Evolutionary conservation across 2,329 filamentous ascomycete species (phyloP), one percentile per base, ranked within the genome.

Genomic region (Chalara sp.): DNA sequence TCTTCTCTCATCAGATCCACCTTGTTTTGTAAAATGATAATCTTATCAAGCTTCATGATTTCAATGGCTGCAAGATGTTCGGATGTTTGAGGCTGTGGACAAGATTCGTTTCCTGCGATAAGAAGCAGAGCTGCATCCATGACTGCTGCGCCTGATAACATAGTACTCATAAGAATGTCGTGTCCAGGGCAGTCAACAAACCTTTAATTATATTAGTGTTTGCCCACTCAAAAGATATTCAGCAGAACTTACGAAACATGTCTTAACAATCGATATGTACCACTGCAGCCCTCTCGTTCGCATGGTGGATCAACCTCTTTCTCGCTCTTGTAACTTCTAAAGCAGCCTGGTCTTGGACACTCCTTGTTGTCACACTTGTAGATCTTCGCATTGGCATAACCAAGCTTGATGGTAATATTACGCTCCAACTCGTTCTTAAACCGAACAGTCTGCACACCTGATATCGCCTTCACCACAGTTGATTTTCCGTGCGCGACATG

Each of bases 121-220:
- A 99, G 80, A 50, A 99, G 83, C 54, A 99, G 81, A 13, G 93
- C 93, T 58, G 93, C 93, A 73, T 99, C 93, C 93, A 99, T 99
- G 80, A 99, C 93, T 58, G 93, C 93, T 63, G 93, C 93, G 67
- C 93, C 93, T 67, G 93, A 99, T 79, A 99, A 85, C 93, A 99
- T 99, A 64, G 93, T 99, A 74, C 92, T 97, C 93, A 99, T 99
- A 70, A 99, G 91, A 90, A 99, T 99, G 75, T 99, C 93, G 88
- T 99, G 93, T 72, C 93, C 93, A 51, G 93, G 93, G 79, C 93
- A 97, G 72, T 97, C 93, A 61, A 97, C 93, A 70, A 97, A 99
- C 12, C 89, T 92, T 60, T 48, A 62, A 5, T 55, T 33, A 55
- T 30, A 53, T 69, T 51, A 68, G 64, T 57, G 52, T n/a, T 44